Base-by-base conservation (phyloP, 1,284 basidiomycete genomes). In the Ceratobasidium sp. region DNA sequence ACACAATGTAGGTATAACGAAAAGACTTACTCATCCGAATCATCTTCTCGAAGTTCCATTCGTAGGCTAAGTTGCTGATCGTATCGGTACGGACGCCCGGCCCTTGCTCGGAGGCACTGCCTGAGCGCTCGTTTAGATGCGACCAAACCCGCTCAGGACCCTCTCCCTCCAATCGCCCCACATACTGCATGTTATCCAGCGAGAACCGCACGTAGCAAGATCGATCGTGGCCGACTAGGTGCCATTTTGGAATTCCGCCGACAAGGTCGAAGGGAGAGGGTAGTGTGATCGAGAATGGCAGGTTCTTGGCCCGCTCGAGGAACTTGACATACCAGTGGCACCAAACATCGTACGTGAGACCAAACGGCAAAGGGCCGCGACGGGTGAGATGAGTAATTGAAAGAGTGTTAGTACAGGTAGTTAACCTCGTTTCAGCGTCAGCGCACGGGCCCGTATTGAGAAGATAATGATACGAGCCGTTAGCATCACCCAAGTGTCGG, bases 21-120 rank as follows among this genome's bases (percentile, higher is more conserved):
- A 10, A 54, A 28, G 10, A 54, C 26, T 42, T 42, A 69, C 67
- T n/a, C 10, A 58, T 20, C 0, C 20, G 2, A 13, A 39, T 56
- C 17, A 54, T 56, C 17, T 69, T 69, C 23, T 39, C 53, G 13
- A 35, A 54, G 35, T 69, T 69, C 67, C 67, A 69, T 23, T 69
- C 31, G 17, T n/a, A 28, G 1, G 53, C 53, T 3, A 69, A 35
- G 28, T 69, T 31, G 15, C 56, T 56, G 5, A 69, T 20, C 17
- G 33, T 28, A 8, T 69, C 67, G 6, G 23, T 26, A 3, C 67
- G 39, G 15, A 20, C 3, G 20, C 67, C 67, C n/a, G 67, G 67
- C 3, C 51, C 15, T 42, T 56, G 28, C 35, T 69, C 67, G 20
- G 51, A 69, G 8, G 53, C 56, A 39, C 67, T 56, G 1, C 67